Conservation (phyloP, 345 rosid species). For the Gossypium turneri region DNA sequence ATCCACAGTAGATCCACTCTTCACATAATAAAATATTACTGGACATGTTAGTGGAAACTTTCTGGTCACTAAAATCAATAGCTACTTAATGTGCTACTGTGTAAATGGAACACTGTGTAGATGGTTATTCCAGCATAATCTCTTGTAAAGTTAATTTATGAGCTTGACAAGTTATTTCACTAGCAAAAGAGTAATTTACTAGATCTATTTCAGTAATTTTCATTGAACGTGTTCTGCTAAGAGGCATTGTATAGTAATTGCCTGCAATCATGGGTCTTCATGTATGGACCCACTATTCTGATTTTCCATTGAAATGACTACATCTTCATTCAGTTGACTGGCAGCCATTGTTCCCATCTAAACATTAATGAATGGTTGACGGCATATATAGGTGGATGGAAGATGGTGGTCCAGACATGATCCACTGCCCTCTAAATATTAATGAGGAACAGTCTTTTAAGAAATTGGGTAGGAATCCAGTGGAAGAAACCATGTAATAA, state of each 20-base stretch:
- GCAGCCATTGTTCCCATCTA: conserved; percentile 2
- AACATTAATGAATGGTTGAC: conserved; percentile 12
- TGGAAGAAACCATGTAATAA: not conserved
- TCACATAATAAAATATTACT: conserved; percentile 17
- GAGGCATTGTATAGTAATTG: not conserved
- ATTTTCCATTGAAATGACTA: not conserved
- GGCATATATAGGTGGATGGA: conserved; percentile 2
- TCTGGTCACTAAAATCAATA: conserved; percentile 2
- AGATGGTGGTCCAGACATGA: conserved; percentile 19
- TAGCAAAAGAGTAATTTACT: not conserved
- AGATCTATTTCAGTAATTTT: not conserved
- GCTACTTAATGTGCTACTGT: not conserved
- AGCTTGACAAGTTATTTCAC: not conserved
- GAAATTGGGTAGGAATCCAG: not conserved
- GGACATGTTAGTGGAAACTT: conserved; percentile 1
- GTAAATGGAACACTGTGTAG: not conserved
- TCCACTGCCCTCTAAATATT: conserved; percentile 9
- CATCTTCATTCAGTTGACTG: not conserved
- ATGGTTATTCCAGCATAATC: not conserved
- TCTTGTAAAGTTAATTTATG: not conserved
- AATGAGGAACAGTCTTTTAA: conserved; percentile 11
- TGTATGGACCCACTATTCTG: not conserved
- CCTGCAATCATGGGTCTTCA: not conserved
- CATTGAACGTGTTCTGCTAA: not conserved
- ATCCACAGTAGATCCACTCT: conserved; percentile 65